Evolutionary conservation across 2,329 filamentous ascomycete species (phyloP).

Genomic region (Colletotrichum aenigma): DNA sequence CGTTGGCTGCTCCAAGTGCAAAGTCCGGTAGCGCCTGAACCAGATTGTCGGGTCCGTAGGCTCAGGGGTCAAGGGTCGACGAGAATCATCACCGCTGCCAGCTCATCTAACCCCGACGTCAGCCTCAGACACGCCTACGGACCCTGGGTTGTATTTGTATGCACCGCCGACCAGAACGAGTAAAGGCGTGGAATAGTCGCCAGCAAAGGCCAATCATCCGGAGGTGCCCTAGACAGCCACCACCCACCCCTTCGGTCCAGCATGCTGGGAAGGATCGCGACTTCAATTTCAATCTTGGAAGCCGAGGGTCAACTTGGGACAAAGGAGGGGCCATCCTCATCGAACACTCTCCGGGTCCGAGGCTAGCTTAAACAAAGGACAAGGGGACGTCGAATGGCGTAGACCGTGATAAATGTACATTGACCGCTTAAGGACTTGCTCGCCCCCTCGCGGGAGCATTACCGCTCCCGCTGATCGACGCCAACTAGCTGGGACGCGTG

Average conservation of each 20-base stretch:
- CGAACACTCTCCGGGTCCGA: background rate
- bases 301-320: background rate
- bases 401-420: background rate
- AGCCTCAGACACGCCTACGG: slow-evolving; percentile 14
- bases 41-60: slow-evolving; percentile 16
- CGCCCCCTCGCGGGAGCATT: background rate
- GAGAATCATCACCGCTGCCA: slow-evolving; percentile 4
- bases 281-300: background rate
- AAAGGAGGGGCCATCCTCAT: background rate
- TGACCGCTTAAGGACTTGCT: background rate
- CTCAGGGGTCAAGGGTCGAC: slow-evolving; percentile 19
- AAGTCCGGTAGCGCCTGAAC: slow-evolving; percentile 9
- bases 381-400: background rate
- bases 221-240: background rate
- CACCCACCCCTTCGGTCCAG: background rate
- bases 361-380: background rate
- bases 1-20: background rate
- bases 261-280: background rate
- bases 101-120: slow-evolving; percentile 16
- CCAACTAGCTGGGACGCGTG: background rate
- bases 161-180: slow-evolving; percentile 8
- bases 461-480: slow-evolving; percentile 2
- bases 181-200: slow-evolving; percentile 1
- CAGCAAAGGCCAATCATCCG: slow-evolving; percentile 5
- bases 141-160: slow-evolving; percentile 9